Conservation (phyloP, 73 alveolate genomes). For the Blepharisma japonicum region DNA sequence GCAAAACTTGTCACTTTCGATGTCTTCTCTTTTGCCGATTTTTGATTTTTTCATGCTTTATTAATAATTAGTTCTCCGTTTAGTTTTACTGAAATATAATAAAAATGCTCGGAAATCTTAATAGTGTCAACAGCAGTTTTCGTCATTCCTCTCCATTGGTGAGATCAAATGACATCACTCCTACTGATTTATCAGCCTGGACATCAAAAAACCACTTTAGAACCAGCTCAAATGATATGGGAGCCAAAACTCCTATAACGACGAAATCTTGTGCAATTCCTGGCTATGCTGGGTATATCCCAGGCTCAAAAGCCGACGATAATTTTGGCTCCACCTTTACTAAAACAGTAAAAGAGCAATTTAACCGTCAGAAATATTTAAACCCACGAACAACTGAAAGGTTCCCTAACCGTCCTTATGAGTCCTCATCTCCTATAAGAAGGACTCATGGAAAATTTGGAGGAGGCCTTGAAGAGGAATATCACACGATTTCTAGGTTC, state of each 20-base stretch:
- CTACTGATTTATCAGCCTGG: constrained; percentile 20
- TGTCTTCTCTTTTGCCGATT: no score
- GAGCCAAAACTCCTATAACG: not conserved
- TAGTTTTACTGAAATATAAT: not conserved
- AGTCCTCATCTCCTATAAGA: not conserved
- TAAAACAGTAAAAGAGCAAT: not conserved
- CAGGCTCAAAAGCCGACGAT: constrained; percentile 25
- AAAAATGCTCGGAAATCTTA: constrained; percentile 29
- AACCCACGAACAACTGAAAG: not conserved
- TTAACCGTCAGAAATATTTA: not conserved
- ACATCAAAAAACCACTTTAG: constrained; percentile 16
- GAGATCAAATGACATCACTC: not conserved
- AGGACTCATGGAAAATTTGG: constrained; percentile 24
- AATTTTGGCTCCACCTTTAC: constrained; percentile 11
- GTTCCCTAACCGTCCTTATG: constrained; percentile 27
- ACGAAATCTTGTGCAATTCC: constrained; percentile 19
- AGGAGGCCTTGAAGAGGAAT: constrained; percentile 30
- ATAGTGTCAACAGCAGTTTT: not conserved
- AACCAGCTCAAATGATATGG: constrained; percentile 23
- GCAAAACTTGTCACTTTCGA: no score
- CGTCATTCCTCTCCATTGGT: not conserved
- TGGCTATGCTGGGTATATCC: constrained; percentile 28
- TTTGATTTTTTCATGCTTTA: no score
- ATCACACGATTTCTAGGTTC: constrained; percentile 22
- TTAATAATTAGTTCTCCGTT: no score